Evolutionary conservation across 129 eudicot genomes (phyloP), one percentile per base, ranked within the genome.

Genomic region (Arctium minus): DNA sequence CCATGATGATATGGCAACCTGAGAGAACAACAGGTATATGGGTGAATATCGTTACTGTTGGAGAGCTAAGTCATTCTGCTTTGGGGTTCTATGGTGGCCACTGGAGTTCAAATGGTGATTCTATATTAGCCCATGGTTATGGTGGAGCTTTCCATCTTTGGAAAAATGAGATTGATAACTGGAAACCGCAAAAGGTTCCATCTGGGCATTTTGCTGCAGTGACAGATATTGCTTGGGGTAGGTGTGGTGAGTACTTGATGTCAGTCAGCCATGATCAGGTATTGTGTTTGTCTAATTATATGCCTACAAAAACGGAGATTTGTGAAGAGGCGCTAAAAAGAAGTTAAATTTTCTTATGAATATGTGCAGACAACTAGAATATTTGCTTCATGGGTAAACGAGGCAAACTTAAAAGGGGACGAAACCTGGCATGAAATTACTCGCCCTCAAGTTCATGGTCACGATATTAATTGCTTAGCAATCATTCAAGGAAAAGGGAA

Each of bases 401-500:
- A 86, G 33, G 71, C 88, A 37, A 73, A 74, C 75, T 17, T 11
- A 80, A 85, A 73, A 85, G 85, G 85, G 35, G 87, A 38, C 44
- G 86, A 78, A 50, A 85, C 89, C 1, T 93, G 98, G 94, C 92
- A 96, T 83, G 99, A 96, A 86, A 96, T 93, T 78, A 98, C 98
- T 70, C 97, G 98, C 29, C 98, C 99, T 72, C 98, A 96, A 90
- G 99, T 96, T 86, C 99, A 96, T 65, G 99, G 99, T 30, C 99
- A 96, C 74, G 99, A 96, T 88, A 85, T 96, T 1, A 91, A 91
- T 70, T 96, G 99, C 72, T 91, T 89, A 68, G 81, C 99, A 39
- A 73, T 96, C 46, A 88, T 96, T 76, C 87, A 86, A 81, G 97
- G 99, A 75, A 96, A 90, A 78, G 99, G 99, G 64, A 96, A 96